A percentile compares a stretch with the other conserved stretches of the same genome.
phyloP scores from a whole-genome alignment of 2,329 filamentous ascomycete genomes.

The Trichoderma endophyticum region DNA sequence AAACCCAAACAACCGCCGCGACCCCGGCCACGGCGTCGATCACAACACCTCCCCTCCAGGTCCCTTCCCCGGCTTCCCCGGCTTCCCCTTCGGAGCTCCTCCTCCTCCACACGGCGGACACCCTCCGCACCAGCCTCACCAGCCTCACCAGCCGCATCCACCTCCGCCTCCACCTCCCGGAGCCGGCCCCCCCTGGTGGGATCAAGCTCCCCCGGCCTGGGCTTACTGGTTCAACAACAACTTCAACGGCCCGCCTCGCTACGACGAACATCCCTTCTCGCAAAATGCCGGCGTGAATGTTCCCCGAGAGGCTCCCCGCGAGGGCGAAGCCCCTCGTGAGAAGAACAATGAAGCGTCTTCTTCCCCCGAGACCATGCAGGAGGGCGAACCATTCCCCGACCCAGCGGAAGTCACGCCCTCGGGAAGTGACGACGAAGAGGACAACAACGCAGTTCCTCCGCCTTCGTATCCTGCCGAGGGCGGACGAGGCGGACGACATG shows the following conservation, averaged over 20 bases:
- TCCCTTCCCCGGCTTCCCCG: constrained; percentile 20
- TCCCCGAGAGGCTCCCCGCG: constrained; percentile 20
- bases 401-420: constrained; percentile 32
- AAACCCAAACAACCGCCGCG: not conserved
- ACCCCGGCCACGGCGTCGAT: constrained; percentile 38
- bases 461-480: constrained; percentile 22
- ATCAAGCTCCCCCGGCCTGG: not conserved
- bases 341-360: constrained; percentile 30
- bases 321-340: constrained; percentile 30
- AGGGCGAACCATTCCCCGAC: constrained; percentile 30
- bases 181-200: not conserved
- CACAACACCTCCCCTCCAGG: constrained; percentile 27
- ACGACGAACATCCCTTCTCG: not conserved
- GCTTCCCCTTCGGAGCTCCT: constrained; percentile 34
- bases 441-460: constrained; percentile 19
- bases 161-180: constrained; percentile 7
- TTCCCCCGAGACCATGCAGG: constrained; percentile 34
- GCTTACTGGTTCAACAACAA: not conserved
- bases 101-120: not conserved
- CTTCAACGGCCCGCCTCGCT: not conserved
- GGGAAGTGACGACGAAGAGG: constrained; percentile 26
- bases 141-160: not conserved
- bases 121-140: not conserved
- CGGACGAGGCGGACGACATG: constrained; percentile 21
- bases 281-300: constrained; percentile 1